Base-by-base conservation (phyloP, 2,329 filamentous ascomycete species). In the Coccinonectria pachysandricola region DNA sequence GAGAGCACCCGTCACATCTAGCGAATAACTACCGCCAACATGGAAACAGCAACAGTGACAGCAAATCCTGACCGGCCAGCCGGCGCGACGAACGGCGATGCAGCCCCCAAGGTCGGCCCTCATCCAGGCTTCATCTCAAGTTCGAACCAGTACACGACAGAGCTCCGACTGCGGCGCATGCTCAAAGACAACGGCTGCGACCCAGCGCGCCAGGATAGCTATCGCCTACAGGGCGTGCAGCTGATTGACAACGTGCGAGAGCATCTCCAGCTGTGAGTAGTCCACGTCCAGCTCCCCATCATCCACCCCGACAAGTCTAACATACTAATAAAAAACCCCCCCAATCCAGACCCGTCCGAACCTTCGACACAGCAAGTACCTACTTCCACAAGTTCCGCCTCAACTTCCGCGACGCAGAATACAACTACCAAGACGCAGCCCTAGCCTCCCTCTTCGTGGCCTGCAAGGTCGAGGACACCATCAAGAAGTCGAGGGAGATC, bases 381-480 rank as follows among this genome's bases (percentile, higher is more conserved):
- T 94, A 94, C 53, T 98, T 87, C 50, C 88, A 96, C 63, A 86
- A 86, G 42, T 95, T 95, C 52, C 78, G 88, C 16, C 68, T 96
- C 27, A 73, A 79, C 23, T 86, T 93, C 47, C 71, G 77, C n/a
- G 84, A 87, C 42, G 75, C 65, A 39, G 86, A 93, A 46, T 94
- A 93, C 55, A 82, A 81, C 52, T 86, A 77, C 38, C 57, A 84
- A 53, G 88, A 96, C 50, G 87, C 85, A 2, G 85, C 88, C 0
- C 73, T 91, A 6, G 85, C 91, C 1, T 80, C 85, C 13, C 63
- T 98, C 7, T 88, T 96, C 48, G 82, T 87, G 3, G 87, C 87
- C 3, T 96, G 88, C 65, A 98, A 98, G 60, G 86, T 92, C 23
- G 91, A 98, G 56, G 91, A 98, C 54, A 98, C 91, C 1, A 71